Percentiles rank a stretch among this genome's conserved stretches.
phyloP scores from a whole-genome alignment of 345 rosid genomes.

The Citrus glauca region DNA sequence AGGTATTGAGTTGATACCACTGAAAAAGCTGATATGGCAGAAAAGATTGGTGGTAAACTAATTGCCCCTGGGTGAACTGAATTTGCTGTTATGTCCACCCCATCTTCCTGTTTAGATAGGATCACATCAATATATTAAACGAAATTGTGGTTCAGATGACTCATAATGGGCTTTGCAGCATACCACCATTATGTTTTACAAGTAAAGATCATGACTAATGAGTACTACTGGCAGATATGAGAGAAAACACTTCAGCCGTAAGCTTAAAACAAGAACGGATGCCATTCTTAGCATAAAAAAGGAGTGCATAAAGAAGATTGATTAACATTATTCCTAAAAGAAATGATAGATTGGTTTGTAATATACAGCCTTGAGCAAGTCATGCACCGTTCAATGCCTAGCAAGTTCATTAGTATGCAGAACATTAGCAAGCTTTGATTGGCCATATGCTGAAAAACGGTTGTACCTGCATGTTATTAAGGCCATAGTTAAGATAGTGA shows the following conservation, averaged over 20 bases:
- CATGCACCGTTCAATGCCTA: conserved; percentile 54
- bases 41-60: conserved; percentile 57
- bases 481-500: neutral
- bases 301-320: neutral
- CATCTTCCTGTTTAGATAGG: conserved; percentile 47
- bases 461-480: conserved; percentile 41
- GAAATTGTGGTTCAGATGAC: neutral
- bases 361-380: neutral
- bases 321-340: neutral
- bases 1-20: neutral
- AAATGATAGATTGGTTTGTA: neutral
- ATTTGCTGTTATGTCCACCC: conserved; percentile 56
- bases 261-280: neutral
- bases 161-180: neutral
- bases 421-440: conserved; percentile 74
- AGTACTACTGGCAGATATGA: neutral
- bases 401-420: conserved; percentile 86
- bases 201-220: neutral
- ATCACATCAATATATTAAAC: neutral
- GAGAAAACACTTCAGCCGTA: neutral
- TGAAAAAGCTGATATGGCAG: conserved; percentile 30
- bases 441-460: conserved; percentile 52
- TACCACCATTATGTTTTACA: neutral
- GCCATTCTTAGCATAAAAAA: neutral
- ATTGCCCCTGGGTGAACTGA: conserved; percentile 77